These are phyloP conservation scores for Colletotrichum tabaci DNA, from an alignment of 2,329 filamentous ascomycete genomes.

Conservation along the genomic window DNA sequence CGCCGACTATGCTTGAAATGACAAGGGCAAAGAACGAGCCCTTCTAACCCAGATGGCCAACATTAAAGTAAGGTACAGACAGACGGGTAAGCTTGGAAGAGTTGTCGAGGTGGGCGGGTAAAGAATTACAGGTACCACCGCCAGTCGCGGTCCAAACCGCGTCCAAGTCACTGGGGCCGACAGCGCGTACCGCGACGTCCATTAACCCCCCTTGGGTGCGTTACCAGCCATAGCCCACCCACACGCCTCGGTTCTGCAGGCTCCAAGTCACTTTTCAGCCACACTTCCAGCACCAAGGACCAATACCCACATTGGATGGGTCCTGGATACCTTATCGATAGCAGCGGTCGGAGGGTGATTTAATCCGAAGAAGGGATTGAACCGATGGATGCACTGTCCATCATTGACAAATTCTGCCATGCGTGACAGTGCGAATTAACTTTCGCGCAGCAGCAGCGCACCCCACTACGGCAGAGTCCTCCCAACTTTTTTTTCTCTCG, in stretches of 20 bases:
- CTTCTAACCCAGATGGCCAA: not conserved
- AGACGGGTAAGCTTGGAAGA: not conserved
- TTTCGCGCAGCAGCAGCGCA: not conserved
- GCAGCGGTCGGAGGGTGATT: not conserved
- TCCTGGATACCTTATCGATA: conserved; percentile 29
- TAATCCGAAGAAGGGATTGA: conserved; percentile 2
- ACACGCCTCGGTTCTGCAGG: too few species aligned
- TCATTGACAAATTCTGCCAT: rapidly evolving
- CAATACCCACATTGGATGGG: not conserved
- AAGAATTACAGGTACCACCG: conserved; percentile 17
- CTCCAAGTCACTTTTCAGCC: not conserved
- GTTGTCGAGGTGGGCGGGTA: conserved; percentile 22
- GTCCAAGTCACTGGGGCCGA: conserved; percentile 20
- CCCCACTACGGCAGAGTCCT: conserved; percentile 36
- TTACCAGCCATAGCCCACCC: not conserved
- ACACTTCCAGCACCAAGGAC: not conserved
- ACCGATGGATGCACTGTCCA: conserved; percentile 13
- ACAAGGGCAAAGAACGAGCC: not conserved
- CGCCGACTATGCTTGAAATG: not conserved
- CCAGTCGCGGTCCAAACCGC: conserved; percentile 33
- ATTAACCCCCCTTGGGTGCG: conserved; percentile 24
- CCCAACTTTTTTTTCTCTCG: conserved; percentile 41
- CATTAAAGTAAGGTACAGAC: not conserved
- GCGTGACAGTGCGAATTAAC: conserved; percentile 1
- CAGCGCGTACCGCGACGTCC: conserved; percentile 42